These are phyloP conservation scores for Haplosporangium gracile DNA, from an alignment of 192 early-diverging fungal genomes.

Conservation along the genomic window DNA sequence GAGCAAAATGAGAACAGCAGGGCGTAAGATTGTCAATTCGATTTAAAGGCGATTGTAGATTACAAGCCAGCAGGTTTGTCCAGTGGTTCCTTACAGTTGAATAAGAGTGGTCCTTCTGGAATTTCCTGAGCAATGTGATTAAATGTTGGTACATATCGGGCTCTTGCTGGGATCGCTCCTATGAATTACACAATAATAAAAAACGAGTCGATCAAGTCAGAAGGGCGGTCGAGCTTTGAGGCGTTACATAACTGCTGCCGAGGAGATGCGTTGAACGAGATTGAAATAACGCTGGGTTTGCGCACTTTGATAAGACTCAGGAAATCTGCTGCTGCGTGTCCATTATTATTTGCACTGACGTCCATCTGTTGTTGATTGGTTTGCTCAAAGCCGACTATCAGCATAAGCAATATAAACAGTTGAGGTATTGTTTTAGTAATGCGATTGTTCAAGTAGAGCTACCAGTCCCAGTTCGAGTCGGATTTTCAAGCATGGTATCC, in stretches of 20 bases:
- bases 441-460: background rate
- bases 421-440: background rate
- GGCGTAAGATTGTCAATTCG: background rate
- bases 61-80: no score
- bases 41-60: background rate
- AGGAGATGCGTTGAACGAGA: background rate
- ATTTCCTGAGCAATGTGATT: constrained; percentile 50
- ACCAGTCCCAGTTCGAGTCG: background rate
- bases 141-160: constrained; percentile 55
- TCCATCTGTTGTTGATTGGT: background rate
- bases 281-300: background rate
- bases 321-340: constrained; percentile 26
- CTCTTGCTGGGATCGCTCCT: constrained; percentile 47
- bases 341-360: background rate
- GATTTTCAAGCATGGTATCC: background rate
- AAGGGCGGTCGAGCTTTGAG: background rate
- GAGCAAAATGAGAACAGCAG: background rate
- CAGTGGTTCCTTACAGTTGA: constrained; percentile 22
- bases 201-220: background rate
- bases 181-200: background rate
- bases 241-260: background rate
- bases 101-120: constrained; percentile 53
- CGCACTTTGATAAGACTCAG: constrained; percentile 25
- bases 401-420: background rate
- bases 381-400: background rate